Evolutionary conservation across 441 rosid species (phyloP), one percentile per base, ranked within the genome.

Genomic region (Cnidoscolus chayamansa): DNA sequence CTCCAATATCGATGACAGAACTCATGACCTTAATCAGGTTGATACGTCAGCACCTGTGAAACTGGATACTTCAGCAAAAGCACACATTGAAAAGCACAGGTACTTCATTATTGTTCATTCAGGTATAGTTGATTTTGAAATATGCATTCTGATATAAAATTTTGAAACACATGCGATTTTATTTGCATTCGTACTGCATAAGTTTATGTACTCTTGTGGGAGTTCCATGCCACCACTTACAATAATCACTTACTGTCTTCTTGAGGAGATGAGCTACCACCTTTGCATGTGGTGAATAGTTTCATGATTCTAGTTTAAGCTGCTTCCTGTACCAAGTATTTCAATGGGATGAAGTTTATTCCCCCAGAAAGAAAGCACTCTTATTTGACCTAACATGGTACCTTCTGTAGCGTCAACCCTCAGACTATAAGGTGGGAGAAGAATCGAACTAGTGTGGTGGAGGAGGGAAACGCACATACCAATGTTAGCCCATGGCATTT

Each of bases 1-100:
- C 62, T 76, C 85, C 48, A 79, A 72, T 73, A 35, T 72, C 61
- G 81, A 76, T 66, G 86, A 79, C 19, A 77, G 73, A 82, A 74
- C 57, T 78, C 82, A 17, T 13, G 88, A 79, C 51, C 65, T 31
- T 62, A 10, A 54, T 37, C 81, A 79, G 47, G 81, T 60, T 30
- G 82, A 84, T 75, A 7, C 76, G 40, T 82, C 89, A 12, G 80
- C 79, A 50, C 77, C 89, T 67, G 71, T 89, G 58, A 85, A 84
- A 81, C 81, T 90, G 58, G 96, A 90, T 83, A 79, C 84, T 55
- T 80, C 74, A 43, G 81, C 88, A 12, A 83, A 83, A 54, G 79
- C 79, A 0, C 89, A 84, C 83, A 86, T 94, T 77, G 90, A 94
- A 50, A 94, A 90, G 83, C 92, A 88, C 81, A 84, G 87, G 96